Base-by-base conservation (phyloP, 345 rosid species). In the Cardiospermum halicacabum region DNA sequence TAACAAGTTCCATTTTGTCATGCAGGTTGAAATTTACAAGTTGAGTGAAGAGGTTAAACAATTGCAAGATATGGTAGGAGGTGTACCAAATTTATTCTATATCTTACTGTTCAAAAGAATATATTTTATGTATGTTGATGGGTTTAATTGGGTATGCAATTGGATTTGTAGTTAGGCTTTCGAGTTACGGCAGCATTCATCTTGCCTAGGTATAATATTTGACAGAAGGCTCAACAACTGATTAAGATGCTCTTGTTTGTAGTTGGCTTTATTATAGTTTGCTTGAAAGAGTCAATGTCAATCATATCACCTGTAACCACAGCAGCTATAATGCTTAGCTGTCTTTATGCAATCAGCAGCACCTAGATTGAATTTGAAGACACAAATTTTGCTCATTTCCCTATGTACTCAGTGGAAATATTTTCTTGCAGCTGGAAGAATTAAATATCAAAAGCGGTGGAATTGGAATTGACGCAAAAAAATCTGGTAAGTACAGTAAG, bases 391-490 rank as follows among this genome's bases (percentile, higher is more conserved):
- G 45, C 37, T 19, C 24, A 13, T 11, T 2, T 69, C 13, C 34
- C 37, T 62, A 32, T 60, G 13, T 34, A 22, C 59, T 56, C 10
- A 49, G 45, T 58, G 27, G 16, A 40, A n/a, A 3, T 58, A 62
- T 65, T 34, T 74, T 56, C 27, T 65, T 66, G 57, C 77, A 87
- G 93, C 62, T 85, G 69, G 90, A 82, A 71, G 88, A 80, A 54
- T 71, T 77, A 56, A 78, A 71, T 67, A 74, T 4, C 37, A 68
- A 61, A 22, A 58, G 62, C 40, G 76, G 72, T 74, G 70, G 51
- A 60, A 60, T 40, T 72, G 65, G 67, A 68, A 67, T 76, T 21
- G 45, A 45, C 66, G 53, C 53, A 53, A n/a, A 43, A 34, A 34
- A 34, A 4, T 34, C 39, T 34, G 39, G 11, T 16, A 36, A 66